Evolutionary conservation across 106 monocot genomes (phyloP), one percentile per base, ranked within the genome.

Genomic region (Agapanthus africanus): DNA sequence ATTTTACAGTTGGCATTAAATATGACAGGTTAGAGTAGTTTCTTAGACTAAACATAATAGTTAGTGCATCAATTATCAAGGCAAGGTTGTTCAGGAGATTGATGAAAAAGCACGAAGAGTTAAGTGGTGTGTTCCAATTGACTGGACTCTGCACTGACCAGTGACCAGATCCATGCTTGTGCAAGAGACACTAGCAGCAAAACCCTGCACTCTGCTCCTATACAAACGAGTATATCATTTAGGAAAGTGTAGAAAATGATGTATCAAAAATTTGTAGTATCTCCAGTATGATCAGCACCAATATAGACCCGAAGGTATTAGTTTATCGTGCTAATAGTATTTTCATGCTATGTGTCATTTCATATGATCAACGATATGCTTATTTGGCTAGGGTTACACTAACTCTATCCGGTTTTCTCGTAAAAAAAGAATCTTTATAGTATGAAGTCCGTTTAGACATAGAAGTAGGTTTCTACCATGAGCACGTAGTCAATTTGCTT

Each of bases 121-220:
- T 31, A 30, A 57, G 3, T 21, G 28, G 31, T 57, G 56, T 28
- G 11, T 27, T 54, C 25, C 30, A 26, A 57, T 28, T 57, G 56
- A 57, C 30, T 27, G 56, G 15, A 57, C 30, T 26, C 14, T 57
- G 56, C 56, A 57, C 30, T 13, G 4, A 57, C n/a, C n/a, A n/a
- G n/a, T n/a, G n/a, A n/a, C 56, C 30, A 30, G 27, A 30, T 57
- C 27, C 56, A 25, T 57, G 56, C 10, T 27, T 30, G 31, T 30
- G 30, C 15, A 14, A 57, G 56, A 57, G 56, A 57, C 27, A 57
- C 50, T 50, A 57, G 56, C 56, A 57, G 30, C 30, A 57, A 31
- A 2, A 30, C 31, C 27, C 30, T 57, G 27, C 30, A 28, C 27
- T 27, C 31, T 30, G 3, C 56, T 57, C 2, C 31, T 57, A 15